Conservation (phyloP, 73 alveolate genomes). For the Stentor coeruleus region DNA sequence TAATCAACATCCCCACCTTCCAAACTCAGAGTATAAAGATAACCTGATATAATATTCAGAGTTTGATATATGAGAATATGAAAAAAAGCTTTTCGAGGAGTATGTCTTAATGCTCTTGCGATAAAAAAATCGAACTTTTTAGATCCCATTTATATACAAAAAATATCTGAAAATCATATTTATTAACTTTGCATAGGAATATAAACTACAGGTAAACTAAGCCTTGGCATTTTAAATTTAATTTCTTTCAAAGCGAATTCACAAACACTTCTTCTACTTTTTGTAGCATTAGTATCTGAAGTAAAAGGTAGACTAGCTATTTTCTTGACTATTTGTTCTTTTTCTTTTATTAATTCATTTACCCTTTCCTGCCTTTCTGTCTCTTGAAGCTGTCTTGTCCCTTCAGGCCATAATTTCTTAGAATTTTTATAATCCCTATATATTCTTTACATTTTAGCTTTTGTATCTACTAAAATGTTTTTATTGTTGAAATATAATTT, state of each 20-base stretch:
- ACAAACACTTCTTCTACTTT: neutral
- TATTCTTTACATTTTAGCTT: neutral
- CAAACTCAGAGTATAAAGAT: neutral
- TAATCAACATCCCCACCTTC: conserved; percentile 25
- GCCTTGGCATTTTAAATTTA: neutral
- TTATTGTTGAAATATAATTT: conserved; percentile 4
- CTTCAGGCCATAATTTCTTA: conserved; percentile 9
- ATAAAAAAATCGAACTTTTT: neutral
- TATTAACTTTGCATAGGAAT: no score
- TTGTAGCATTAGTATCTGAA: conserved; percentile 1
- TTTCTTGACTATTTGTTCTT: neutral
- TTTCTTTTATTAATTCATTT: neutral
- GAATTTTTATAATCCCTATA: conserved; percentile 8
- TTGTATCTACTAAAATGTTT: neutral
- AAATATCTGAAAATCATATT: no score
- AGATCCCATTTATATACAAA: neutral
- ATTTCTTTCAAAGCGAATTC: neutral
- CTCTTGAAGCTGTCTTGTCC: neutral
- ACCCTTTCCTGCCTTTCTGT: neutral
- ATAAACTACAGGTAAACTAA: neutral
- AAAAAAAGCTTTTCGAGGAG: neutral
- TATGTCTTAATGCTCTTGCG: neutral
- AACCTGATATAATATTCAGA: neutral
- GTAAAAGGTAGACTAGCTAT: conserved; percentile 6
- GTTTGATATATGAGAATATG: neutral